Evolutionary conservation across 2,329 filamentous ascomycete genomes (phyloP).

Genomic region (Nemania sp.): DNA sequence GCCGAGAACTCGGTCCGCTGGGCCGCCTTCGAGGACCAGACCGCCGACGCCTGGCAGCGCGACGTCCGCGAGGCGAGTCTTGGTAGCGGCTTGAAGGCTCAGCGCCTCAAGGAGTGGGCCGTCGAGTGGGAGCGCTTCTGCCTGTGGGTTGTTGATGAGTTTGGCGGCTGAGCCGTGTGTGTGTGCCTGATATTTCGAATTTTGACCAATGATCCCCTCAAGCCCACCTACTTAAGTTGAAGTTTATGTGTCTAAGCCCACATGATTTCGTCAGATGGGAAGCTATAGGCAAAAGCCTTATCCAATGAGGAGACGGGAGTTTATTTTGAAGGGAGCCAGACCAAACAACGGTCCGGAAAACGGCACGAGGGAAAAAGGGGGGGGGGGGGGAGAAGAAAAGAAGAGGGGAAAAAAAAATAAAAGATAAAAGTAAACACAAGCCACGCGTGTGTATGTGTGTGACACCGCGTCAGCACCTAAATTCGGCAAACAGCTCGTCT

Average conservation of each 20-base stretch:
- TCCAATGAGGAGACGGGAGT: no score
- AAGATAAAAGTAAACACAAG: background rate
- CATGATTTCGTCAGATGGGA: no score
- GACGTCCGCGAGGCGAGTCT: constrained; percentile 74
- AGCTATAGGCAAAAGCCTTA: no score
- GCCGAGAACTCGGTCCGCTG: constrained; percentile 92
- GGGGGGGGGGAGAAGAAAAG: background rate
- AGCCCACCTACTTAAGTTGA: no score
- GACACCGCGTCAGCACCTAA: background rate
- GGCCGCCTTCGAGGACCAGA: constrained; percentile 85
- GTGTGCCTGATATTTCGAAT: no score
- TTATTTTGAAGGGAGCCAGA: no score
- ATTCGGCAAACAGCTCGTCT: background rate
- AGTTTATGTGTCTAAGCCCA: no score
- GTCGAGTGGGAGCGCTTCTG: constrained; percentile 88
- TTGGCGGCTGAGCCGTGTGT: constrained; percentile 40
- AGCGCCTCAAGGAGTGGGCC: constrained; percentile 76
- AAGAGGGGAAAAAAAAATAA: background rate
- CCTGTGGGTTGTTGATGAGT: constrained; percentile 84
- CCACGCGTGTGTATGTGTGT: background rate
- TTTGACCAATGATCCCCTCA: no score
- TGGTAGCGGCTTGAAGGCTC: constrained; percentile 70
- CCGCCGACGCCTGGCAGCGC: constrained; percentile 68
- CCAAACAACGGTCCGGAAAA: no score
- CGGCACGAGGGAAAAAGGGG: no score